Evolutionary conservation across 805 yeast genomes (phyloP).

Genomic region (Phaffomyces thermotolerans): DNA sequence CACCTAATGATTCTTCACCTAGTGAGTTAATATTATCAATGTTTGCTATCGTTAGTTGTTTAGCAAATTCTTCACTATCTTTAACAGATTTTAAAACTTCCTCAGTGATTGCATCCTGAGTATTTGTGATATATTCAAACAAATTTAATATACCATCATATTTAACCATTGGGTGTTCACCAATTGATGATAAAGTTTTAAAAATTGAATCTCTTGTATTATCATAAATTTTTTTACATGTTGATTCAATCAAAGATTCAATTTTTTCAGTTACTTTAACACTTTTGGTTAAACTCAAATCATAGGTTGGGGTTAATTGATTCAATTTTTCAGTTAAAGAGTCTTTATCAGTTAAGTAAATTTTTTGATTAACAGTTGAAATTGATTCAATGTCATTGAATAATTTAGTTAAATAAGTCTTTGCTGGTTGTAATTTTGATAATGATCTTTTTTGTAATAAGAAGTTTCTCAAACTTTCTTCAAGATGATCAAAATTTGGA

Average conservation of each 20-base stretch:
- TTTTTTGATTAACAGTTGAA: conserved; percentile 54
- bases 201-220: conserved; percentile 48
- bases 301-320: conserved; percentile 57
- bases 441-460: conserved; percentile 82
- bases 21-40: conserved; percentile 55
- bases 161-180: conserved; percentile 41
- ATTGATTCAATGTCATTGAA: conserved; percentile 57
- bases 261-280: conserved; percentile 49
- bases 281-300: conserved; percentile 44
- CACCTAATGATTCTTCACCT: conserved; percentile 62
- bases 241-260: conserved; percentile 54
- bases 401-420: conserved; percentile 70
- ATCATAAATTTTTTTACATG: conserved; percentile 52
- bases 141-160: conserved; percentile 59
- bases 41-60: conserved; percentile 46
- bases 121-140: conserved; percentile 60
- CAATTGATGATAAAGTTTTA: conserved; percentile 42
- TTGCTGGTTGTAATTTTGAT: conserved; percentile 88
- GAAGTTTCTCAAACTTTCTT: conserved; percentile 77
- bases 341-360: conserved; percentile 43
- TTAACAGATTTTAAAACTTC: conserved; percentile 58
- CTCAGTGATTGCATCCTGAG: conserved; percentile 61
- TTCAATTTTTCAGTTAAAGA: conserved; percentile 42
- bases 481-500: conserved; percentile 77
- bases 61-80: conserved; percentile 63